Evolutionary conservation across 345 rosid species (phyloP).

Genomic region (Populus alba): DNA sequence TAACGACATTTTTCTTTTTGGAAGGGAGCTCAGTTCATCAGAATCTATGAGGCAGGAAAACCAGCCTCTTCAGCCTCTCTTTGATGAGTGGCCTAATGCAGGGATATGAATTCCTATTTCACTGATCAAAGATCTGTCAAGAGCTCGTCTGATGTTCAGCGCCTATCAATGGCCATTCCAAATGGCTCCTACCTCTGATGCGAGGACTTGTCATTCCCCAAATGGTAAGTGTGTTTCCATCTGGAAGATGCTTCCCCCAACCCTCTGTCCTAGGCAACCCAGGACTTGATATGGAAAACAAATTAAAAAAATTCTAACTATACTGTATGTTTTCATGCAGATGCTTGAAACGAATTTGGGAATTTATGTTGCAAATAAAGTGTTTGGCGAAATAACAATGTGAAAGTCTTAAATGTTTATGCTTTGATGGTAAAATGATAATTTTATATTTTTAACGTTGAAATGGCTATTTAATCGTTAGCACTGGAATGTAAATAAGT

Average conservation of each 20-base stretch:
- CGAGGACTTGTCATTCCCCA: neutral
- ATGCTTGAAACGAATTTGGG: neutral
- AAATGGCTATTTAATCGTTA: too few relatives aligned
- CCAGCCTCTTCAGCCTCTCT: conserved; percentile 23
- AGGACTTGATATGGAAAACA: neutral
- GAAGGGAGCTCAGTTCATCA: conserved; percentile 17
- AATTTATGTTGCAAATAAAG: neutral
- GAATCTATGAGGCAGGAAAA: conserved; percentile 16
- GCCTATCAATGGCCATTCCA: conserved; percentile 20
- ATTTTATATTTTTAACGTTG: too few relatives aligned
- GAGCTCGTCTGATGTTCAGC: conserved; percentile 20
- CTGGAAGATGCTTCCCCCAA: neutral
- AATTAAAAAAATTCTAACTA: neutral
- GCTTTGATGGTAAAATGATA: too few relatives aligned
- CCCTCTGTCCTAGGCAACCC: neutral
- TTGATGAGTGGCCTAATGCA: conserved; percentile 25
- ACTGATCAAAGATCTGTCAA: conserved; percentile 6
- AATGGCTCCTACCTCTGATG: conserved; percentile 6
- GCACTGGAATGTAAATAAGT: too few relatives aligned
- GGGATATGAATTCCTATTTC: conserved; percentile 12
- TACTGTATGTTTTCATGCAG: neutral
- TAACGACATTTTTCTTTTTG: conserved; percentile 20
- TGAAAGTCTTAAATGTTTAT: too few relatives aligned
- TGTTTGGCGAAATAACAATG: too few relatives aligned
- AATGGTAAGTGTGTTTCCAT: neutral